phyloP scores from a whole-genome alignment of 306 rosid species.

The Prunus armeniaca region DNA sequence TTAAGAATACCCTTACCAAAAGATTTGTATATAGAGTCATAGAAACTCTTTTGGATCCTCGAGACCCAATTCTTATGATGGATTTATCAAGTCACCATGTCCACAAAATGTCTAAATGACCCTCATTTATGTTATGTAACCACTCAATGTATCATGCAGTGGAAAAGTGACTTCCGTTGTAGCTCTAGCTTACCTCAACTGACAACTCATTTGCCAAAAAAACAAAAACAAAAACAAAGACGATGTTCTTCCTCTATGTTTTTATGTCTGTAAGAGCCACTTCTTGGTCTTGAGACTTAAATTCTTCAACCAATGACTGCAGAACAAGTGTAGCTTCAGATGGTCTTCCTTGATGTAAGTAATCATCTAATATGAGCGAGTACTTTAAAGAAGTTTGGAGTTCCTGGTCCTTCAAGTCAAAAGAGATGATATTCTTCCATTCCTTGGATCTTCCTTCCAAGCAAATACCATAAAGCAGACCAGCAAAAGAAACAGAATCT shows the following conservation, averaged over 20 bases:
- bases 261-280: conserved; percentile 22
- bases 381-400: conserved; percentile 57
- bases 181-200: neutral
- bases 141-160: conserved; percentile 11
- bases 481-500: conserved; percentile 58
- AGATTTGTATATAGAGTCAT: neutral
- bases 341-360: conserved; percentile 41
- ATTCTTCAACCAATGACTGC: conserved; percentile 52
- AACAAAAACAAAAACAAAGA: neutral
- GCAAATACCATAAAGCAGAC: conserved; percentile 68
- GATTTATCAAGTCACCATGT: conserved; percentile 1
- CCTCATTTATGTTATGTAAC: neutral
- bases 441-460: conserved; percentile 59
- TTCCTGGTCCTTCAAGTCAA: conserved; percentile 40
- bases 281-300: conserved; percentile 30
- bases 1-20: neutral
- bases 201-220: conserved; percentile 18
- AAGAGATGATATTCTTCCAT: conserved; percentile 54
- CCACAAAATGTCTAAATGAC: neutral
- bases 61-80: conserved; percentile 6
- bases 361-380: conserved; percentile 55
- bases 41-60: neutral
- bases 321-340: conserved; percentile 62
- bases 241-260: conserved; percentile 22
- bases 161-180: neutral